These are phyloP conservation scores for Rhizoclosmatium sp. DNA, from an alignment of 192 early-diverging fungal species.

Conservation along the genomic window DNA sequence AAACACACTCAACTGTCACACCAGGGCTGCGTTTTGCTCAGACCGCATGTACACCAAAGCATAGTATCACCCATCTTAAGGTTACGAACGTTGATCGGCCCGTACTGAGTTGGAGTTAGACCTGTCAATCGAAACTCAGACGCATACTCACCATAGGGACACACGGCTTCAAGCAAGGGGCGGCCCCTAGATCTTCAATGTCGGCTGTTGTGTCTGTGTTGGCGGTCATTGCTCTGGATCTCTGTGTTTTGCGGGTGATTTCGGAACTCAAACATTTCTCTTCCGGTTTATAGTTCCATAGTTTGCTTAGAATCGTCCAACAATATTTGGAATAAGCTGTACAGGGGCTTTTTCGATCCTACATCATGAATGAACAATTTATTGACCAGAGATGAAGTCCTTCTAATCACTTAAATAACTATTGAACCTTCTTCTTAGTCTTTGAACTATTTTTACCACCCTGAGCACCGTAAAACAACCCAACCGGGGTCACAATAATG, in stretches of 20 bases:
- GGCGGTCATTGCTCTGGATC: background rate
- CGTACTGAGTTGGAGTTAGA: constrained; percentile 20
- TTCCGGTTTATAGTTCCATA: no score
- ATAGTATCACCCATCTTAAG: constrained; percentile 17
- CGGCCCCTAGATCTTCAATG: constrained; percentile 23
- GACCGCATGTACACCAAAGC: constrained; percentile 44
- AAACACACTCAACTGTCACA: constrained; percentile 42
- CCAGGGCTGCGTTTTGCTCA: constrained; percentile 50
- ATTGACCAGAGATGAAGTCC: no score
- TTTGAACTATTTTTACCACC: no score
- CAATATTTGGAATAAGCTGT: no score
- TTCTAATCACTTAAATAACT: no score
- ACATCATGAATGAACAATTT: no score
- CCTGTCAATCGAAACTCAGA: background rate
- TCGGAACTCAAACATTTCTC: constrained; percentile 3
- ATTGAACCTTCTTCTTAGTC: no score
- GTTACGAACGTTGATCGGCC: constrained; percentile 35
- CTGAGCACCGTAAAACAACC: no score
- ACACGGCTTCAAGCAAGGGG: constrained; percentile 35
- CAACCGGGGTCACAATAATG: no score
- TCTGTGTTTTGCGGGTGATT: background rate
- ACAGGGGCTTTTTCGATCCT: no score
- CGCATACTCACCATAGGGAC: constrained; percentile 28
- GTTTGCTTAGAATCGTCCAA: no score
- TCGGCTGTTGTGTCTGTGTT: constrained; percentile 5